A percentile compares a stretch with the other conserved stretches of the same genome.
Evolutionary conservation across 305 asterid genomes (phyloP).

Genomic region (Fraxinus greggii): DNA sequence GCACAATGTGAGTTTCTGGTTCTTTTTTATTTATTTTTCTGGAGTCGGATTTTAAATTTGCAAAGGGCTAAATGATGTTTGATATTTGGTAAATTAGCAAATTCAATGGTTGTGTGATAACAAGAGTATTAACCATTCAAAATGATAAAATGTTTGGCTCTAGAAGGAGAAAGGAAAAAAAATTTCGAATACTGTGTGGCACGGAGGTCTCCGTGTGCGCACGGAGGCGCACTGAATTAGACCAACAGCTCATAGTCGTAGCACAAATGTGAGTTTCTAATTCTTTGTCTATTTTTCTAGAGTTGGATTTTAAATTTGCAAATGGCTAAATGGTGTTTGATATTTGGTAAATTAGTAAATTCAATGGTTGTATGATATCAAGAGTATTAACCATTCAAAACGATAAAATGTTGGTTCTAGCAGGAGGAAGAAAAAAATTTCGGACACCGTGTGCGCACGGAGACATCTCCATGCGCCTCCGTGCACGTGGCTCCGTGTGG

Average conservation of each 20-base stretch:
- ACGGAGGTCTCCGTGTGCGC: no score
- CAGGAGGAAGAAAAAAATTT: no score
- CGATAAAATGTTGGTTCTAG: neutral
- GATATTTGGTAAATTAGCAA: neutral
- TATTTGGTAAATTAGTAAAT: neutral
- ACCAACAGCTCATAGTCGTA: conserved; percentile 27
- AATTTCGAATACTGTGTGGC: no score
- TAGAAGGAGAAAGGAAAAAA: no score
- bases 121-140: neutral
- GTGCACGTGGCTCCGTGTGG: no score
- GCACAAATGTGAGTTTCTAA: conserved; percentile 51
- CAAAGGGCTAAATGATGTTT: neutral
- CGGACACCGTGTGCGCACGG: no score
- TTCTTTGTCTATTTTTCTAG: neutral
- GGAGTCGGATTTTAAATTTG: neutral
- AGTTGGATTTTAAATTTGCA: neutral
- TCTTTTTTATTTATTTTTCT: neutral
- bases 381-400: neutral
- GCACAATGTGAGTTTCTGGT: conserved; percentile 51
- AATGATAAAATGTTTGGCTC: neutral
- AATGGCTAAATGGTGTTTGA: neutral
- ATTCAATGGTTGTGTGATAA: neutral
- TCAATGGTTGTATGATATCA: neutral
- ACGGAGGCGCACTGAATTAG: no score
- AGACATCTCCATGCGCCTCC: no score